Percentiles rank a stretch among this genome's conserved stretches.
These are phyloP conservation scores for Pyricularia sp. DNA, from an alignment of 2,329 filamentous ascomycete species.

Conservation along the genomic window DNA sequence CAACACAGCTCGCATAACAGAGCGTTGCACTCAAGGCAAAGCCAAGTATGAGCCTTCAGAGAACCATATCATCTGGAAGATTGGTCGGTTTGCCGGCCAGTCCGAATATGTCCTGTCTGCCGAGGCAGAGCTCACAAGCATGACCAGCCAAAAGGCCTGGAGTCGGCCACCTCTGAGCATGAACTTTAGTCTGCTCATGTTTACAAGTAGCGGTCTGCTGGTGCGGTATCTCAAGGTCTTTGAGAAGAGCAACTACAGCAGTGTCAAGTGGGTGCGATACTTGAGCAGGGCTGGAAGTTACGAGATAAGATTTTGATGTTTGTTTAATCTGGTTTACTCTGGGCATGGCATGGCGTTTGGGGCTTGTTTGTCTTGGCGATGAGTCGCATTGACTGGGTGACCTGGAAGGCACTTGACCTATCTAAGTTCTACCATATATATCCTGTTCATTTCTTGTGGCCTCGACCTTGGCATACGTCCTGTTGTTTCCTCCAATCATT, in stretches of 20 bases:
- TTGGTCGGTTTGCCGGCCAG: constrained; percentile 95
- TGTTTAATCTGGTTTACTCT: neutral
- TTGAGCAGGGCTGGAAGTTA: constrained; percentile 98
- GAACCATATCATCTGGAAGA: constrained; percentile 99
- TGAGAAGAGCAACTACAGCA: constrained; percentile 98
- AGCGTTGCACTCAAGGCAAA: constrained; percentile 90
- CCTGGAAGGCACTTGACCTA: neutral
- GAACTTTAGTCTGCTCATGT: constrained; percentile 94
- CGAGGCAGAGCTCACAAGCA: constrained; percentile 85
- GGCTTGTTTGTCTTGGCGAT: neutral
- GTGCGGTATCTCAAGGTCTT: constrained; percentile 97
- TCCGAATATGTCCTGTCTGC: constrained; percentile 92
- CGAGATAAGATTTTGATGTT: constrained; percentile 64
- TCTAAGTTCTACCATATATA: neutral
- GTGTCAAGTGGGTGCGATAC: constrained; percentile 98
- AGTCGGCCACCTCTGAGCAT: constrained; percentile 84
- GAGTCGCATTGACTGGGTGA: neutral
- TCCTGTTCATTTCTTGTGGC: neutral
- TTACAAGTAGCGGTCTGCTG: constrained; percentile 85
- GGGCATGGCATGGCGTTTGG: constrained; percentile 5
- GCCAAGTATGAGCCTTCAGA: constrained; percentile 97
- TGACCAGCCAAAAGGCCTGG: constrained; percentile 98
- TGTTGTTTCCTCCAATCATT: neutral
- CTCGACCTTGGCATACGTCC: neutral
- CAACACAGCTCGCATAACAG: constrained; percentile 89